Percentiles rank a stretch among this genome's conserved stretches.
These are phyloP conservation scores for Lachnellula arida DNA, from an alignment of 2,329 filamentous ascomycete species.

Conservation along the genomic window DNA sequence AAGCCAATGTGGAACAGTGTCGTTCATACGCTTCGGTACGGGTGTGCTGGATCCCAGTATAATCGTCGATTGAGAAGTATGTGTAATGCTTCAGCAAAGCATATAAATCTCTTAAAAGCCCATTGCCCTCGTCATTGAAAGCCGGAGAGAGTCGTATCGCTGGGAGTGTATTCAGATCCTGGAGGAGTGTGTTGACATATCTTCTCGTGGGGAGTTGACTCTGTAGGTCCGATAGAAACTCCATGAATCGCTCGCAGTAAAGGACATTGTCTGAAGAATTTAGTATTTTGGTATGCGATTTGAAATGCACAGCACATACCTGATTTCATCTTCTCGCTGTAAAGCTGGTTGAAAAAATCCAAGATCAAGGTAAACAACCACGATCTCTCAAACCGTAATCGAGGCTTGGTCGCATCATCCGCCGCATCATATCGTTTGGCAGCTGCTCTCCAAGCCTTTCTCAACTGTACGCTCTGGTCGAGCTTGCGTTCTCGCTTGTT, in stretches of 20 bases:
- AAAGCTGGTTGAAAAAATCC: constrained; percentile 74
- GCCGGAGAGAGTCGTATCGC: constrained; percentile 74
- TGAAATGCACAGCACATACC: constrained; percentile 32
- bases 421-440: constrained; percentile 82
- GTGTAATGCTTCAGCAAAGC: constrained; percentile 81
- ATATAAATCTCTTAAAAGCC: constrained; percentile 74
- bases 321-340: constrained; percentile 47
- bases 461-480: constrained; percentile 66
- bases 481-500: constrained; percentile 67
- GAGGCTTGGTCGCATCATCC: constrained; percentile 72
- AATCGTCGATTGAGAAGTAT: constrained; percentile 85
- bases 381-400: constrained; percentile 82
- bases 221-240: constrained; percentile 84
- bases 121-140: constrained; percentile 69
- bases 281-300: constrained; percentile 19
- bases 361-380: constrained; percentile 87
- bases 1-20: constrained; percentile 73
- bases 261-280: constrained; percentile 54
- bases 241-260: constrained; percentile 91
- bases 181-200: constrained; percentile 84
- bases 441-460: constrained; percentile 86
- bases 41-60: constrained; percentile 73
- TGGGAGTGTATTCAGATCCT: constrained; percentile 78
- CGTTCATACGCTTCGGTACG: constrained; percentile 69
- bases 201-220: constrained; percentile 91